Base-by-base conservation (phyloP, 1,284 basidiomycete species). In the Chiua sp. region DNA sequence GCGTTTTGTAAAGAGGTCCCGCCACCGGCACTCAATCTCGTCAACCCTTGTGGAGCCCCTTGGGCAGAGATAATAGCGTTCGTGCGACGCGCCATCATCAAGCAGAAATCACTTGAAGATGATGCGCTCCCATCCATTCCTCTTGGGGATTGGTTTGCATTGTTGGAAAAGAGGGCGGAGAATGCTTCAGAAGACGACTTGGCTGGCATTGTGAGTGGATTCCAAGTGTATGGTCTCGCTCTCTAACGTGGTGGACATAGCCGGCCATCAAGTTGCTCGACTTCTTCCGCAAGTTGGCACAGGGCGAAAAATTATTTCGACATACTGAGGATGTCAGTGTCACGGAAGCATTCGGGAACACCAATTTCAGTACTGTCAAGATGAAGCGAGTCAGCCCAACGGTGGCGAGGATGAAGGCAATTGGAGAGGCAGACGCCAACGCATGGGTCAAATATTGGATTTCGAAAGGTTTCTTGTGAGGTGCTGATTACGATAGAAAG, bases 391-490 rank as follows among this genome's bases (percentile, higher is more conserved):
- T 26, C 26, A 26, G 26, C 26, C 5, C 26, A 26, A 26, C 26
- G 5, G 26, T 26, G 26, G 26, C 26, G 26, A 26, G 26, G 26
- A 26, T 26, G 59, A 47, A 20, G 7, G 61, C 66, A 15, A 62
- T 72, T 8, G 70, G 66, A 1, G 56, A 68, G 18, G 49, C 37
- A 3, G 68, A 74, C 32, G 69, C 62, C 0, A 52, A 60, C 26
- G 65, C 63, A 0, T 74, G 71, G 70, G 72, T 74, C 7, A 32
- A 35, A 11, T 72, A 73, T 42, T 71, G 71, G 71, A 59, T 62
- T 2, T 60, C 57, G 11, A 73, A 63, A 22, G 62, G 62, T 13
- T 51, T 54, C 5, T 51, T 68, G n/a, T 69, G 32, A 10, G 16
- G 3, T 53, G 13, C 11, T 35, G 13, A 15, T 16, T 35, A 13